Conservation (phyloP, 208 protist species). For the Perkinsela sp. region DNA sequence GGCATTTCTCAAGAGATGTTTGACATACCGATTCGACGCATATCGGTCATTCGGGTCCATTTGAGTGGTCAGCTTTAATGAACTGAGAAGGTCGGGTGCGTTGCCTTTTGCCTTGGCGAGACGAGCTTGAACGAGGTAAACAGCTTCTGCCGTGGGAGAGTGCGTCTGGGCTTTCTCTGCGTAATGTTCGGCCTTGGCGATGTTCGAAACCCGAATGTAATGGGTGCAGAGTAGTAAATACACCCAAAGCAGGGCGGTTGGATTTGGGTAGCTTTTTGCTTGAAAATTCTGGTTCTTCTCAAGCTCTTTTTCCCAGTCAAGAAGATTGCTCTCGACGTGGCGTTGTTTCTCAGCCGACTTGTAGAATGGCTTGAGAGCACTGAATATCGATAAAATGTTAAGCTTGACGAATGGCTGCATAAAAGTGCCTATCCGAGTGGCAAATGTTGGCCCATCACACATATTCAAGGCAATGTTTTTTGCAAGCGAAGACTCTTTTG, state of each 20-base stretch:
- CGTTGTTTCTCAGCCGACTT: no score
- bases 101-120: constrained; percentile 45
- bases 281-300: no score
- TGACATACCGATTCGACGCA: constrained; percentile 69
- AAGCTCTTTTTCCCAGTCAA: no score
- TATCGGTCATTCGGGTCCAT: constrained; percentile 85
- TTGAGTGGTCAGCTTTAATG: constrained; percentile 41
- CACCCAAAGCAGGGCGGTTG: constrained; percentile 55
- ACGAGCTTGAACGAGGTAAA: constrained; percentile 66
- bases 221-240: constrained; percentile 59
- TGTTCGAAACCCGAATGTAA: constrained; percentile 28
- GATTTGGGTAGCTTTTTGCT: no score
- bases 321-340: no score
- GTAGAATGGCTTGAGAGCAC: constrained; percentile 2
- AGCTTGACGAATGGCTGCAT: background rate
- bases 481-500: background rate
- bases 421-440: background rate
- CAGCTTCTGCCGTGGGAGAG: constrained; percentile 75
- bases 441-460: background rate
- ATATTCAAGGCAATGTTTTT: background rate
- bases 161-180: constrained; percentile 65
- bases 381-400: background rate
- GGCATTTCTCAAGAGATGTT: constrained; percentile 63
- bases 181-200: constrained; percentile 24
- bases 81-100: constrained; percentile 25